Evolutionary conservation across 2,329 filamentous ascomycete species (phyloP), one percentile per base, ranked within the genome.

Genomic region (Aspergillus flavus): DNA sequence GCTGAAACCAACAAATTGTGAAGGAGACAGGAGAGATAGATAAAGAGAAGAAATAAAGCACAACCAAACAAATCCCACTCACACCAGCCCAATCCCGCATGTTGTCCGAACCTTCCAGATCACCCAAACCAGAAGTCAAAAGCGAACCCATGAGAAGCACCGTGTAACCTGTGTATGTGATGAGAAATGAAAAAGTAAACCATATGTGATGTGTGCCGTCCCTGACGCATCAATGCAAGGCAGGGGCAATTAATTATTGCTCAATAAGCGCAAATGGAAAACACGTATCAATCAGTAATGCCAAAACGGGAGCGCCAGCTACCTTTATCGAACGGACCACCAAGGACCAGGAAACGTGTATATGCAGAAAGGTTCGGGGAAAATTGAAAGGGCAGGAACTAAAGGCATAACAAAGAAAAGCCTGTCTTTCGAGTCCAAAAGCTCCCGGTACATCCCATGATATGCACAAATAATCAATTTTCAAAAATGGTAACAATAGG

Each of bases 251-350:
- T 43, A 46, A 61, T 63, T 58, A 65, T 64, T 63, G 65, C 60
- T 61, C 59, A 53, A 57, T 41, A 59, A 61, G 48, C 50, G 32
- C 28, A 32, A 50, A 57, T 58, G 34, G 21, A 68, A 54, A 58
- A 61, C 59, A 64, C 57, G 61, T 64, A 63, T 63, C 64, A 68
- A 67, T 68, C 65, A 64, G 66, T 39, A 58, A 66, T 60, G 58
- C 64, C 64, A 69, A 67, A 70, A 64, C 21, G 46, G 53, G 62
- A 68, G 68, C 70, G 67, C 70, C 68, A 61, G 68, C 60, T 69
- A 64, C 66, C 69, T 72, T 61, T 70, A 71, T 72, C 61, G 63
- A 66, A 58, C 58, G 60, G 62, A 68, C 61, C 61, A 68, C 64
- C 53, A 62, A 41, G 56, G 50, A 58, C 54, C 32, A 63, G 61